These are phyloP conservation scores for Abortiporus biennis DNA, from an alignment of 1,284 basidiomycete species.

Conservation along the genomic window DNA sequence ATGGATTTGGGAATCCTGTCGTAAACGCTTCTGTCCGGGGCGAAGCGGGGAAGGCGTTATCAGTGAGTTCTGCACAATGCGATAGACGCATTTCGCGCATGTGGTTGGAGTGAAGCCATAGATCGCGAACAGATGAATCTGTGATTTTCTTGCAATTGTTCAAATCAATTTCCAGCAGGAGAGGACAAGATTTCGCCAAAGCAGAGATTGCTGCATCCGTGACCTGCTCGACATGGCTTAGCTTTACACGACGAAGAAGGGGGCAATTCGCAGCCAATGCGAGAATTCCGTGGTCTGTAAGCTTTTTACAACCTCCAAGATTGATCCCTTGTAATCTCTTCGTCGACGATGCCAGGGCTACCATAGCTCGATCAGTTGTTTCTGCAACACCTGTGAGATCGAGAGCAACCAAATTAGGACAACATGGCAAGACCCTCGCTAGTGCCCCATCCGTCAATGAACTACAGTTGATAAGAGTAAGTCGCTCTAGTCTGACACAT, in stretches of 20 bases:
- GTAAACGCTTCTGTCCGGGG: slow-evolving; percentile 33
- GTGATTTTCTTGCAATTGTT: slow-evolving; percentile 79
- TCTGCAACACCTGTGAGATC: slow-evolving; percentile 78
- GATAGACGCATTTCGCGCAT: slow-evolving; percentile 91
- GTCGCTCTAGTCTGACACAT: slow-evolving; percentile 85
- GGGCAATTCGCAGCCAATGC: slow-evolving; percentile 75
- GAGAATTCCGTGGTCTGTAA: slow-evolving; percentile 77
- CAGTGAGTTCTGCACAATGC: slow-evolving; percentile 75
- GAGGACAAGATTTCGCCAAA: slow-evolving; percentile 78
- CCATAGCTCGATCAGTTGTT: slow-evolving; percentile 68
- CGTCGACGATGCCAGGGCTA: slow-evolving; percentile 66
- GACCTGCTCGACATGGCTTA: slow-evolving; percentile 71
- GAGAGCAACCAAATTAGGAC: slow-evolving; percentile 80
- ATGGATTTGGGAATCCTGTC: slow-evolving; percentile 36
- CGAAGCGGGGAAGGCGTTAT: slow-evolving; percentile 81
- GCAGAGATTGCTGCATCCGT: slow-evolving; percentile 79
- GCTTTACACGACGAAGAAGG: slow-evolving; percentile 83
- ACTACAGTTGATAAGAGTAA: slow-evolving; percentile 86
- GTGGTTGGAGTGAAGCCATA: slow-evolving; percentile 77
- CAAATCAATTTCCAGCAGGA: slow-evolving; percentile 93
- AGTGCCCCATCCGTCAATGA: slow-evolving; percentile 69
- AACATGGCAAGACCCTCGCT: slow-evolving; percentile 59
- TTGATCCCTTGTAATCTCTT: slow-evolving; percentile 90
- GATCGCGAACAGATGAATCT: slow-evolving; percentile 73
- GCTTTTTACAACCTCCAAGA: slow-evolving; percentile 75